Evolutionary conservation across 768 basidiomycete genomes (phyloP).

Genomic region (Pholiota conissans): DNA sequence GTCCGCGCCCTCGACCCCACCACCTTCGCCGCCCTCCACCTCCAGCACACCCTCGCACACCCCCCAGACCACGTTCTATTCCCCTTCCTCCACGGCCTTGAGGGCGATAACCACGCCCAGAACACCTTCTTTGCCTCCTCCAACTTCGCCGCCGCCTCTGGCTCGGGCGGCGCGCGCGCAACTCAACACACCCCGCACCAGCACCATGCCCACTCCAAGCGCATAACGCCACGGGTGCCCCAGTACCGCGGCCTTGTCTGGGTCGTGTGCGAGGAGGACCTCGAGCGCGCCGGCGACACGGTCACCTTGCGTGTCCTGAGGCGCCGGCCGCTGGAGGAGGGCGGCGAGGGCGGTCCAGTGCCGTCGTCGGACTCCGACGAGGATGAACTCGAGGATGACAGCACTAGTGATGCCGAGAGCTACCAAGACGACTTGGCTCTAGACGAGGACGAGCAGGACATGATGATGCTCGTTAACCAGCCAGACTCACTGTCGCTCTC

Average conservation of each 20-base stretch:
- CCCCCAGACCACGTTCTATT: constrained; percentile 82
- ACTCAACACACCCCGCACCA: constrained; percentile 13
- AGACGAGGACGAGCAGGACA: constrained; percentile 6
- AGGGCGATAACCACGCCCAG: constrained; percentile 77
- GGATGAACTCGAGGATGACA: constrained; percentile 13
- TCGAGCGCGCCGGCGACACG: constrained; percentile 35
- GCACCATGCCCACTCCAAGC: not conserved
- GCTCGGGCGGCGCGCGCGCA: constrained; percentile 3
- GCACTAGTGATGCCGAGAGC: constrained; percentile 1
- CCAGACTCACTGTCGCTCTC: not conserved
- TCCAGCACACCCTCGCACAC: constrained; percentile 64
- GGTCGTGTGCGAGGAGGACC: constrained; percentile 78
- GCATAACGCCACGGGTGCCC: constrained; percentile 32
- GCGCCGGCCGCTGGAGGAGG: constrained; percentile 18
- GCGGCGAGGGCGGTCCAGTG: constrained; percentile 8
- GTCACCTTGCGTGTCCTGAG: constrained; percentile 33
- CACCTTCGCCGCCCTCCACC: constrained; percentile 62
- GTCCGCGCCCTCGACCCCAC: constrained; percentile 35
- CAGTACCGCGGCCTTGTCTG: constrained; percentile 77
- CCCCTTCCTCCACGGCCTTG: constrained; percentile 87
- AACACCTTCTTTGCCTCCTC: constrained; percentile 73
- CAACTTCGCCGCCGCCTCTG: constrained; percentile 17
- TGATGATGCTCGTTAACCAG: constrained; percentile 1
- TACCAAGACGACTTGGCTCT: constrained; percentile 7
- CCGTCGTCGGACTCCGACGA: constrained; percentile 12